Percentiles rank a stretch among this genome's conserved stretches.
These are phyloP conservation scores for Flaveria brownii DNA, from an alignment of 129 eudicot genomes.

Conservation along the genomic window DNA sequence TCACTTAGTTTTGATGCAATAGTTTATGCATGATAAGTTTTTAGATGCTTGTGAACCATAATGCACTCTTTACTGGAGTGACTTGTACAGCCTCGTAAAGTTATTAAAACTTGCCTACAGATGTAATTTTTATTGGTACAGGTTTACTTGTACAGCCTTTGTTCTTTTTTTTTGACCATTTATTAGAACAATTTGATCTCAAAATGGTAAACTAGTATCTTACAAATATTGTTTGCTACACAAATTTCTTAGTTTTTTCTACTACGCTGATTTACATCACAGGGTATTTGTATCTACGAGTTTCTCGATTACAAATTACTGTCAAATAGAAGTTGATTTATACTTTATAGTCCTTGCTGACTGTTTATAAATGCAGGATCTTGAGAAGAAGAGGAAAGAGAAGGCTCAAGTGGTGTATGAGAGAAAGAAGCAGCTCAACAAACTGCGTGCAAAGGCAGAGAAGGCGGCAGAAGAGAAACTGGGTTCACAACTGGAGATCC, in stretches of 20 bases:
- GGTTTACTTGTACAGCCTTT: background rate
- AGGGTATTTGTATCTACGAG: background rate
- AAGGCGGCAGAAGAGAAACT: constrained; percentile 69
- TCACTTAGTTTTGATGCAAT: background rate
- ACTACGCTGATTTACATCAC: background rate
- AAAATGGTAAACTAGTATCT: background rate
- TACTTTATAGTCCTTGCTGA: background rate
- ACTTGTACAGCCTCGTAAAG: background rate
- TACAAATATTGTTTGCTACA: background rate
- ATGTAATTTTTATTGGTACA: background rate
- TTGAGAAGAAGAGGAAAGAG: constrained; percentile 81
- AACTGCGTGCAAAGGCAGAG: constrained; percentile 60
- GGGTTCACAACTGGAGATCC: constrained; percentile 54
- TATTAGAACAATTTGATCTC: background rate
- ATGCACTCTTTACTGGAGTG: background rate
- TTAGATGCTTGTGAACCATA: background rate
- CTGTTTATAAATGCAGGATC: constrained; percentile 43
- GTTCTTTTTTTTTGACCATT: background rate
- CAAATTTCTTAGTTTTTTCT: background rate
- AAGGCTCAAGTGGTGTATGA: constrained; percentile 62
- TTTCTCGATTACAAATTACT: background rate
- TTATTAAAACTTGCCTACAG: background rate
- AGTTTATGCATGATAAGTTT: background rate
- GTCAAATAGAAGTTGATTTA: background rate
- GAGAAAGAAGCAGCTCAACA: constrained; percentile 72